Percentiles rank a stretch among this genome's conserved stretches.
These are phyloP conservation scores for Cladophialophora psammophila DNA, from an alignment of 2,329 filamentous ascomycete species.

Conservation along the genomic window DNA sequence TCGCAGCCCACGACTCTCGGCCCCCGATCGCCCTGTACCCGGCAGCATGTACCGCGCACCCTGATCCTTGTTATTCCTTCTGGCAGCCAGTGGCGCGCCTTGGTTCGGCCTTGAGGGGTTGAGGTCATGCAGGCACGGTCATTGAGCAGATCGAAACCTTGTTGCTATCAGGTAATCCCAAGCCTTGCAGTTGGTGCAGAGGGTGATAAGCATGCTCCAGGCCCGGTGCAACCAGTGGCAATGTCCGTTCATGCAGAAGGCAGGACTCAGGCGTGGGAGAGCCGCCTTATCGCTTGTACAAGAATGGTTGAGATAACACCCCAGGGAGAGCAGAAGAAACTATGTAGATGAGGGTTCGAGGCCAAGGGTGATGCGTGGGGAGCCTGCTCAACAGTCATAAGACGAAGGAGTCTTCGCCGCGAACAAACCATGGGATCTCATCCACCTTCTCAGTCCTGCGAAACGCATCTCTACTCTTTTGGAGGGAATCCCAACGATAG, in stretches of 20 bases:
- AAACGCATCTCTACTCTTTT: neutral
- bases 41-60: neutral
- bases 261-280: neutral
- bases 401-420: neutral
- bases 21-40: too few species aligned
- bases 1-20: neutral
- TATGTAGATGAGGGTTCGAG: conserved; percentile 2
- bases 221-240: neutral
- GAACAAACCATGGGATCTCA: too few species aligned
- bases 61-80: neutral
- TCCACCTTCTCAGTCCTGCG: neutral
- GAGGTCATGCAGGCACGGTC: neutral
- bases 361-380: conserved; percentile 6
- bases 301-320: conserved; percentile 20
- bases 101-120: neutral
- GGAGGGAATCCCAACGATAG: neutral
- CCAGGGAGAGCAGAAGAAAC: neutral
- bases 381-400: conserved; percentile 15
- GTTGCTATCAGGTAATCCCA: conserved; percentile 13
- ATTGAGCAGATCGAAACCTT: neutral
- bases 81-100: neutral
- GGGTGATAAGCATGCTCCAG: conserved; percentile 13
- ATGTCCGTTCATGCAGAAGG: neutral
- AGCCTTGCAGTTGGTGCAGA: conserved; percentile 22
- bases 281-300: conserved; percentile 12